These are phyloP conservation scores for Deinandra increscens DNA, from an alignment of 129 eudicot genomes.

Conservation along the genomic window DNA sequence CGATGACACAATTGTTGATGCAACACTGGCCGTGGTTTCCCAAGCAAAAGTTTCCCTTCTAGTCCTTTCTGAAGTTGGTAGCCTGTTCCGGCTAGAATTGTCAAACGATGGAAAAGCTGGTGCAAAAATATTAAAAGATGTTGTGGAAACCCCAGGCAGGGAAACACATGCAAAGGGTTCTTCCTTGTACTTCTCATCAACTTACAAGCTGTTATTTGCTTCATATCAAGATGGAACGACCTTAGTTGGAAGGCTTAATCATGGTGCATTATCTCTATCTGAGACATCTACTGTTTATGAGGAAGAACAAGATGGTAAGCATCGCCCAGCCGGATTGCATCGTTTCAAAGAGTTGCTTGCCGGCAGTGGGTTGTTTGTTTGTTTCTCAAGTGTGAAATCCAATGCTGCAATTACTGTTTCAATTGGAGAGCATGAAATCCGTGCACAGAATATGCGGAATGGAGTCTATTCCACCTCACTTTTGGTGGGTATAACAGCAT, in stretches of 20 bases:
- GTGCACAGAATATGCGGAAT: conserved; percentile 85
- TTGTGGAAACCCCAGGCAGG: conserved; percentile 48
- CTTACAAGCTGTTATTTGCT: conserved; percentile 70
- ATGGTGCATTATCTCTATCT: conserved; percentile 57
- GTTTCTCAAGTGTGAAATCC: conserved; percentile 87
- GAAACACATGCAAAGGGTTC: conserved; percentile 59
- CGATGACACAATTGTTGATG: conserved; percentile 76
- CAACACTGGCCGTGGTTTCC: conserved; percentile 79
- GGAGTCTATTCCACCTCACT: conserved; percentile 82
- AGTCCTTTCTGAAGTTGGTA: conserved; percentile 81
- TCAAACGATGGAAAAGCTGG: conserved; percentile 80
- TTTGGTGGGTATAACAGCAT: conserved; percentile 87
- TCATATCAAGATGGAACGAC: conserved; percentile 95
- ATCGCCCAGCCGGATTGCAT: conserved; percentile 77
- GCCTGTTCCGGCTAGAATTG: conserved; percentile 74
- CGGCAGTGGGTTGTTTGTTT: conserved; percentile 82
- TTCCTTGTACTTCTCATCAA: conserved; percentile 76
- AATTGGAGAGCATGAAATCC: conserved; percentile 66
- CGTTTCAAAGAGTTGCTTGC: conserved; percentile 83
- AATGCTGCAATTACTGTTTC: conserved; percentile 77
- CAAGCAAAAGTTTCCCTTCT: conserved; percentile 70
- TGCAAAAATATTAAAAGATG: conserved; percentile 64
- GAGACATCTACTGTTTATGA: conserved; percentile 74
- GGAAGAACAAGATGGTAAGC: conserved; percentile 76
- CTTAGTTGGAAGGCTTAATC: conserved; percentile 66